Percentiles rank a stretch among this genome's conserved stretches.
phyloP scores from a whole-genome alignment of 2,329 filamentous ascomycete species.

The Plenodomus biglobosus region DNA sequence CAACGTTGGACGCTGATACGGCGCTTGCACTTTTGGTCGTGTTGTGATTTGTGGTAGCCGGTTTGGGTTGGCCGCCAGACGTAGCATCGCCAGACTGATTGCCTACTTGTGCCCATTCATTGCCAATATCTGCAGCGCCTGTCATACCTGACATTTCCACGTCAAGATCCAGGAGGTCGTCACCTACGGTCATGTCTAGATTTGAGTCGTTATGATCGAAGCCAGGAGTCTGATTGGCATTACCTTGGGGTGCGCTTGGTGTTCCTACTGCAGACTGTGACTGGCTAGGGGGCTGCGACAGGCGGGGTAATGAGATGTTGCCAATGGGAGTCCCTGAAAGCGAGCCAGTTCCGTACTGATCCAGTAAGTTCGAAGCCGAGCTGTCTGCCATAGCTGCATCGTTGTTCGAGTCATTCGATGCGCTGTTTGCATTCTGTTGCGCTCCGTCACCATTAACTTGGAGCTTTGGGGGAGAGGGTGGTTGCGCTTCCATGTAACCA shows the following conservation, averaged over 20 bases:
- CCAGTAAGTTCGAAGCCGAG: constrained; percentile 62
- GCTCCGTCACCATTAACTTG: constrained; percentile 37
- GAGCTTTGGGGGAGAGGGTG: constrained; percentile 27
- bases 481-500: constrained; percentile 64
- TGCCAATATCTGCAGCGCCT: constrained; percentile 36
- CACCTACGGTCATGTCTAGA: constrained; percentile 27
- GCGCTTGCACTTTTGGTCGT: constrained; percentile 17
- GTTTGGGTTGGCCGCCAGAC: constrained; percentile 17
- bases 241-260: constrained; percentile 45
- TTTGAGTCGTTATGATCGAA: constrained; percentile 29
- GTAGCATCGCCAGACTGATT: constrained; percentile 24
- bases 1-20: constrained; percentile 24
- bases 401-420: constrained; percentile 34
- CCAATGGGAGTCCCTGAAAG: constrained; percentile 63
- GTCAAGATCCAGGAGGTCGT: constrained; percentile 47
- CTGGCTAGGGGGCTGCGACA: constrained; percentile 57
- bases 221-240: constrained; percentile 24
- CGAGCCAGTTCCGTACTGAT: constrained; percentile 67
- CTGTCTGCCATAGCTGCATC: constrained; percentile 41
- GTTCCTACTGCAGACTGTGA: constrained; percentile 61
- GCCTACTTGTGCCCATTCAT: constrained; percentile 44
- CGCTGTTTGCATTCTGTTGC: constrained; percentile 34
- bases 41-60: constrained; percentile 20
- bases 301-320: constrained; percentile 60
- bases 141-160: constrained; percentile 62